Evolutionary conservation across 148 eudicot species (phyloP), one percentile per base, ranked within the genome.

Genomic region (Persicaria maculosa): DNA sequence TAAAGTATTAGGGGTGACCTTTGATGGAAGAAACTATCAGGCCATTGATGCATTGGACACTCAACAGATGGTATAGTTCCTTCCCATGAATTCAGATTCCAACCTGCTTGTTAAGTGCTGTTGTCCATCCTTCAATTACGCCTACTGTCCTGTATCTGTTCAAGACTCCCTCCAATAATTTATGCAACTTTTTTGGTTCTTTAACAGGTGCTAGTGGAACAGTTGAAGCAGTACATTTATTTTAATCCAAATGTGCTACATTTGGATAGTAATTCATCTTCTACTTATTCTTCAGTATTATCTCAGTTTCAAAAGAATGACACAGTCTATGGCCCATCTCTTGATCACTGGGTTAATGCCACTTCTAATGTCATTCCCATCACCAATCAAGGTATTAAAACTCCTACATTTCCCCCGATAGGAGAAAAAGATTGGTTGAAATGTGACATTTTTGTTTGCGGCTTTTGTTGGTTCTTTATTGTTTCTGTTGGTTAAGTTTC

Each of bases 201-300:
- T 65, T 74, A 43, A 47, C 92, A 93, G 97, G 78, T 72, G 22
- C 47, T 78, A 74, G 87, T 93, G 80, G 92, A 88, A 17, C 72
- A 76, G 57, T 74, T 88, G 78, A 91, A 85, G 83, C 83, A 40
- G 31, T 72, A 11, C 62, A 91, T 89, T 44, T 88, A 84, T 74
- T 15, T 54, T 69, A 85, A 86, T 77, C 40, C 74, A 77, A 59
- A 57, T 43, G 79, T 73, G 67, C 82, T 83, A 54, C 68, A 86
- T 71, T 79, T 31, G 40, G 40, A 80, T 7, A 45, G 74, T 59
- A 47, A 70, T 59, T 83, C 76, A 57, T 74, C 78, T 36, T 62
- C 48, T 44, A 46, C 58, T n/a, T 46, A 40, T 74, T 44, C 72
- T 74, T 44, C 54, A 6, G 54, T 76, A 69, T 47, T 55, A 74